Percentiles rank a stretch among this genome's conserved stretches.
Conservation (phyloP, 805 yeast species). For the Saccharomycopsis oosterbeekiorum region DNA sequence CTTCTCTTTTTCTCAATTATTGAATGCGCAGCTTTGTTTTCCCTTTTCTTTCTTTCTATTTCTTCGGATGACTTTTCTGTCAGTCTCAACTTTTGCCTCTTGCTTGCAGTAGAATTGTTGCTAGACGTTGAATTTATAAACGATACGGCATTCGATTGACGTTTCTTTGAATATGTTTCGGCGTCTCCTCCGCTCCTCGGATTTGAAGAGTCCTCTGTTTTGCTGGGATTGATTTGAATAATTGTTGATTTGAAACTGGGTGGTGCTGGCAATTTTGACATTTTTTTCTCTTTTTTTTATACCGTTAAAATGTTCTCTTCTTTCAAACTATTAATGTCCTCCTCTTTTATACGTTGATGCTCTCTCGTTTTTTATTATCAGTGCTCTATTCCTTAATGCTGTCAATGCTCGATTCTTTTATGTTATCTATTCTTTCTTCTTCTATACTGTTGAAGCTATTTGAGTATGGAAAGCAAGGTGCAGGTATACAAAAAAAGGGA, state of each 20-base stretch:
- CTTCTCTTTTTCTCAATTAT: slow-evolving; percentile 74
- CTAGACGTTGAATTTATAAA: not conserved
- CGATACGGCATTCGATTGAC: slow-evolving; percentile 16
- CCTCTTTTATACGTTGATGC: no score
- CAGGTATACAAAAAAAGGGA: no score
- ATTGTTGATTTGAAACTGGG: slow-evolving; percentile 39
- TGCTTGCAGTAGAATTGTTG: not conserved
- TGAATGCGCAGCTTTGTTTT: slow-evolving; percentile 54
- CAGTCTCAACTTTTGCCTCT: slow-evolving; percentile 14
- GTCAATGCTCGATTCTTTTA: no score
- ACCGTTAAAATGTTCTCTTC: not conserved
- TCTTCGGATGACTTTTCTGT: slow-evolving; percentile 23
- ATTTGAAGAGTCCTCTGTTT: not conserved
- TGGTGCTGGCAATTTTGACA: slow-evolving; percentile 32
- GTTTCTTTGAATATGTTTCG: not conserved
- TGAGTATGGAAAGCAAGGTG: no score
- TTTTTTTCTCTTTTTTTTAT: not conserved
- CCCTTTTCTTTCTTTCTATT: slow-evolving; percentile 31
- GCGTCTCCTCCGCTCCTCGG: not conserved
- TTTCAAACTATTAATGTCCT: no score
- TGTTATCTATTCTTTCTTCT: no score
- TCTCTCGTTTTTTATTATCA: no score
- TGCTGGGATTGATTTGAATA: slow-evolving; percentile 30
- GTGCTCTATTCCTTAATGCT: no score
- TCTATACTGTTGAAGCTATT: no score